phyloP scores from a whole-genome alignment of 2,329 filamentous ascomycete genomes.

The Microdochium bolleyi region DNA sequence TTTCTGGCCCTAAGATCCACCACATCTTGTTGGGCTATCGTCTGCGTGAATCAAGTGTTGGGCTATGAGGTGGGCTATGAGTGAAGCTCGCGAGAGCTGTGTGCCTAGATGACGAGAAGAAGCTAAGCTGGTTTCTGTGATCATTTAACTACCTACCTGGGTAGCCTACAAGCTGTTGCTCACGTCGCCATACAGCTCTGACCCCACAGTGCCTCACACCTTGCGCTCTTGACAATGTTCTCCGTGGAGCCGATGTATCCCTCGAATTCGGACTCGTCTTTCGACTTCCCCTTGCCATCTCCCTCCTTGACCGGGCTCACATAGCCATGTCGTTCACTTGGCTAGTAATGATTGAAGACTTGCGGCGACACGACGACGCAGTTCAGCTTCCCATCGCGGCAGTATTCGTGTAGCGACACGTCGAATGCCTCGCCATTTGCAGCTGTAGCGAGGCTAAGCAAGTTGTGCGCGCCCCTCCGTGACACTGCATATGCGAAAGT shows the following conservation, averaged over 20 bases:
- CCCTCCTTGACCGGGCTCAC: neutral
- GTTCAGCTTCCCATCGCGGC: neutral
- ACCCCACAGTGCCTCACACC: no score
- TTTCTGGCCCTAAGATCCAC: neutral
- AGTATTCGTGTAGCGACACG: neutral
- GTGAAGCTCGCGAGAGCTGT: neutral
- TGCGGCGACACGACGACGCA: neutral
- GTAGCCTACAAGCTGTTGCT: neutral
- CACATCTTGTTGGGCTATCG: neutral
- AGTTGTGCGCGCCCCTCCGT: no score
- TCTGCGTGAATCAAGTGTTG: neutral
- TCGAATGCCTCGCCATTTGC: no score
- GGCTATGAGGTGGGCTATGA: neutral
- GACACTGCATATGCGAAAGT: no score
- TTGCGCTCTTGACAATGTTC: no score
- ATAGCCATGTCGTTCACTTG: neutral
- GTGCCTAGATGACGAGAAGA: neutral
- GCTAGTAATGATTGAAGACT: neutral
- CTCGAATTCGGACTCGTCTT: no score
- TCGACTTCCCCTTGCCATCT: no score
- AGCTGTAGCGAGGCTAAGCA: no score
- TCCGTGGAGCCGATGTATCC: no score
- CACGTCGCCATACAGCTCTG: neutral
- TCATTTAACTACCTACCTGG: neutral
- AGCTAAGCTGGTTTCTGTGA: neutral